Evolutionary conservation across 306 rosid species (phyloP), one percentile per base, ranked within the genome.

Genomic region (Coriaria nepalensis): DNA sequence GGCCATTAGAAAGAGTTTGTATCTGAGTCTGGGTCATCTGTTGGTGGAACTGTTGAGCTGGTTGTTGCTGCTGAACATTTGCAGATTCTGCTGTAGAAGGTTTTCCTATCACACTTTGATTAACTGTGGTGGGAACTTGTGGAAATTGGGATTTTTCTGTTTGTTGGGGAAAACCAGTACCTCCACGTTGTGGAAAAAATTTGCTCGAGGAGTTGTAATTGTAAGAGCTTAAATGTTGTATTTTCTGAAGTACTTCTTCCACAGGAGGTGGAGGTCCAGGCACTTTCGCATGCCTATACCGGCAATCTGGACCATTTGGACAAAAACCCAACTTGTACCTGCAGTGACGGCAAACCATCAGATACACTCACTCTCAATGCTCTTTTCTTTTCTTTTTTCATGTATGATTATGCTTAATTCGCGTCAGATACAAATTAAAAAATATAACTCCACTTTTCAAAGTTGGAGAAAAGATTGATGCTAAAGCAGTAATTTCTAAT

Each of bases 311-410:
- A 52, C 98, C 98, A 69, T 90, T 90, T 55, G 98, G 98, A 67
- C 98, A 90, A 71, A 90, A 90, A 37, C 98, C 98, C 54, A 85
- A 74, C 79, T 85, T 90, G 83, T 82, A 90, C 98, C 98, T 90
- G 78, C 67, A 72, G 64, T 54, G 39, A 57, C 57, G 56, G 32
- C 62, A 61, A 41, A 49, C 44, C 62, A 29, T 36, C 29, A 20
- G 29, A 20, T 20, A 20, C 29, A 20, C 29, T 20, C 29, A n/a
- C n/a, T n/a, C n/a, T n/a, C n/a, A n/a, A n/a, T n/a, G 29, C 1
- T 20, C 29, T 20, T 1, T 20, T 20, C 3, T 20, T 20, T 20
- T 20, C n/a, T 20, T 20, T 20, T 20, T 20, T 20, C 3, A 20
- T 20, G 29, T 20, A 20, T 1, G 1, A 20, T 20, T 1, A 20